phyloP scores from a whole-genome alignment of 768 basidiomycete genomes.

The Gloeopeniophorella convolvens region DNA sequence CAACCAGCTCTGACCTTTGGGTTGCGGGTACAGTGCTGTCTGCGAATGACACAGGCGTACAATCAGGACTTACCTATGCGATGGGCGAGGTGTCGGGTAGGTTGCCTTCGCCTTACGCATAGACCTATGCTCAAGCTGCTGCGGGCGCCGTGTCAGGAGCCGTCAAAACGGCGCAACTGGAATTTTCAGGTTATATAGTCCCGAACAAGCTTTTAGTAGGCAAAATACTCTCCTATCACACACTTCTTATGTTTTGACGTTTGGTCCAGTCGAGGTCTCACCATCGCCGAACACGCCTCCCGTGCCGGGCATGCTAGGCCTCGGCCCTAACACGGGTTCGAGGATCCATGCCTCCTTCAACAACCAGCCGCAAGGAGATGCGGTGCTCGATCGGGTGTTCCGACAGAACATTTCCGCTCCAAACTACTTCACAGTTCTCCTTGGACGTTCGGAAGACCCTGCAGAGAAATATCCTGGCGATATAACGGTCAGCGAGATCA shows the following conservation, averaged over 20 bases:
- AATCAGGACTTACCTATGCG: constrained; percentile 18
- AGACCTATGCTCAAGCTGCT: not conserved
- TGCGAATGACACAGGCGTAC: constrained; percentile 21
- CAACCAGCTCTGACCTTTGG: constrained; percentile 28
- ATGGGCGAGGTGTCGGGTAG: not conserved
- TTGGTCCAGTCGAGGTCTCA: constrained; percentile 12
- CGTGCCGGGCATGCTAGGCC: constrained; percentile 28
- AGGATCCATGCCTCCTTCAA: constrained; percentile 16
- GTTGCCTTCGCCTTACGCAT: not conserved
- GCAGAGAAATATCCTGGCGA: constrained; percentile 25
- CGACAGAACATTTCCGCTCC: constrained; percentile 26
- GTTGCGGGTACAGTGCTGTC: constrained; percentile 24
- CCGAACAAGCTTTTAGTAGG: constrained; percentile 27
- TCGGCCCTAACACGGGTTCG: constrained; percentile 29
- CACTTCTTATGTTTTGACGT: not conserved
- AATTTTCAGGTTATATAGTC: constrained; percentile 25
- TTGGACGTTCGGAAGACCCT: constrained; percentile 28
- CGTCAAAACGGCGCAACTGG: constrained; percentile 24
- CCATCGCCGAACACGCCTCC: constrained; percentile 17
- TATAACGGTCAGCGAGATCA: constrained; percentile 27
- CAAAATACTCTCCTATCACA: not conserved
- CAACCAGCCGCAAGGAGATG: constrained; percentile 22
- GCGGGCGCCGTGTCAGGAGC: constrained; percentile 24
- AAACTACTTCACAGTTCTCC: constrained; percentile 28
- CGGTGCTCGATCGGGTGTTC: constrained; percentile 30